Evolutionary conservation across 2,329 filamentous ascomycete genomes (phyloP).

Genomic region (Magnaporthiopsis incrustans): DNA sequence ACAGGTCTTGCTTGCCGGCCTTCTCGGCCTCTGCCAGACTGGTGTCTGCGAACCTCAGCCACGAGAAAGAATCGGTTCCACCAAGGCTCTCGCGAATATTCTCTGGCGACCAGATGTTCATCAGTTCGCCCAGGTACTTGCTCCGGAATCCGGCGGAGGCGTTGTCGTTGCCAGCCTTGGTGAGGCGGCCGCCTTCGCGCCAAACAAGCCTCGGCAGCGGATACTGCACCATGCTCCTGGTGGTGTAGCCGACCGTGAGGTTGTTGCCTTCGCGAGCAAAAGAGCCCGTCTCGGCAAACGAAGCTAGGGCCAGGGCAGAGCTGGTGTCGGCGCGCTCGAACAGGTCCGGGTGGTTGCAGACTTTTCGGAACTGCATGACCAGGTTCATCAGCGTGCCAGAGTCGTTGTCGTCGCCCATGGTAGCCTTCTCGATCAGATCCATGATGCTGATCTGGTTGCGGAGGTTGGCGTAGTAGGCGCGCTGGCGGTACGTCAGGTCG

Average conservation of each 20-base stretch:
- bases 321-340: constrained; percentile 91
- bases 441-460: constrained; percentile 98
- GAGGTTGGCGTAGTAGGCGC: constrained; percentile 85
- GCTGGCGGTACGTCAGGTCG: constrained; percentile 90
- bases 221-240: constrained; percentile 79
- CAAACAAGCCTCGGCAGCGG: constrained; percentile 75
- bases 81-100: constrained; percentile 60
- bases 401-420: constrained; percentile 87
- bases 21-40: constrained; percentile 66
- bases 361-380: constrained; percentile 99
- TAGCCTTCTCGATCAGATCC: constrained; percentile 96
- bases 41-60: constrained; percentile 76
- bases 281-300: constrained; percentile 90
- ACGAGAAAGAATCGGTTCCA: constrained; percentile 68
- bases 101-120: constrained; percentile 86
- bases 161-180: constrained; percentile 68
- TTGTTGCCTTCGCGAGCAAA: constrained; percentile 83
- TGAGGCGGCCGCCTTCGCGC: constrained; percentile 68
- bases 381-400: constrained; percentile 97
- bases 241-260: constrained; percentile 78
- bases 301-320: constrained; percentile 75
- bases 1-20: constrained; percentile 61
- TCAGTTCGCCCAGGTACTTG: constrained; percentile 68
- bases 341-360: constrained; percentile 95
- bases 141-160: constrained; percentile 68